Conservation (phyloP, 2,329 filamentous ascomycete species). For the Ophiobolus disseminans region DNA sequence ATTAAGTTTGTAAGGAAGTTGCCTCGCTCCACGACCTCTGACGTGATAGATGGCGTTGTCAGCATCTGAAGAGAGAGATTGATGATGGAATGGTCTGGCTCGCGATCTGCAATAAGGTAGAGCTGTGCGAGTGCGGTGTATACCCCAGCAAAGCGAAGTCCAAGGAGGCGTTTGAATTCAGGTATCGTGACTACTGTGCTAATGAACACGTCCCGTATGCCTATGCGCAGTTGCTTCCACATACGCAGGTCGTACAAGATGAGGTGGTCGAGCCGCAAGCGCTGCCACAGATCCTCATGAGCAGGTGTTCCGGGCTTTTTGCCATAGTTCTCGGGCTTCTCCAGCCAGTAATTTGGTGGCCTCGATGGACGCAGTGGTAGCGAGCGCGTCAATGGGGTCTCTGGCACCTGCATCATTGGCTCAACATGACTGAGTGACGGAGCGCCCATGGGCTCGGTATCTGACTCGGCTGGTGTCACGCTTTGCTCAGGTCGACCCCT, state of each 20-base stretch:
- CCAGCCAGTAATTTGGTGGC: slow-evolving; percentile 84
- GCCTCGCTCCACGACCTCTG: slow-evolving; percentile 90
- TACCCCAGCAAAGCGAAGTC: slow-evolving; percentile 89
- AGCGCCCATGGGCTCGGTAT: slow-evolving; percentile 69
- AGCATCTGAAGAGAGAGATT: slow-evolving; percentile 96
- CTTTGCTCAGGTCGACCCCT: slow-evolving; percentile 63
- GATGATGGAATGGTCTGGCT: slow-evolving; percentile 98
- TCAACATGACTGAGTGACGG: slow-evolving; percentile 70
- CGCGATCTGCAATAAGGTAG: slow-evolving; percentile 93
- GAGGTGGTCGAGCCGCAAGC: slow-evolving; percentile 90
- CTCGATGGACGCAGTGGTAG: slow-evolving; percentile 61
- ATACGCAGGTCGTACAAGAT: slow-evolving; percentile 92
- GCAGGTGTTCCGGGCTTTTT: slow-evolving; percentile 68
- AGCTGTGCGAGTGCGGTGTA: slow-evolving; percentile 94
- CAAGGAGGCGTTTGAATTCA: slow-evolving; percentile 92
- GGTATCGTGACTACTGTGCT: slow-evolving; percentile 95
- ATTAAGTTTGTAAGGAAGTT: slow-evolving; percentile 96
- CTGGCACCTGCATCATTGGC: slow-evolving; percentile 76
- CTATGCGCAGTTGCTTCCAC: slow-evolving; percentile 94
- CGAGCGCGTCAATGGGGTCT: slow-evolving; percentile 68
- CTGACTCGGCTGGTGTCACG: slow-evolving; percentile 74
- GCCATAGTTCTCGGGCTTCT: slow-evolving; percentile 75
- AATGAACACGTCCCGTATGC: slow-evolving; percentile 92
- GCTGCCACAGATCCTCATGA: slow-evolving; percentile 87
- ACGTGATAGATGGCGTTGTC: slow-evolving; percentile 94